Evolutionary conservation across 305 asterid genomes (phyloP).

Genomic region (Solanum chacoense): DNA sequence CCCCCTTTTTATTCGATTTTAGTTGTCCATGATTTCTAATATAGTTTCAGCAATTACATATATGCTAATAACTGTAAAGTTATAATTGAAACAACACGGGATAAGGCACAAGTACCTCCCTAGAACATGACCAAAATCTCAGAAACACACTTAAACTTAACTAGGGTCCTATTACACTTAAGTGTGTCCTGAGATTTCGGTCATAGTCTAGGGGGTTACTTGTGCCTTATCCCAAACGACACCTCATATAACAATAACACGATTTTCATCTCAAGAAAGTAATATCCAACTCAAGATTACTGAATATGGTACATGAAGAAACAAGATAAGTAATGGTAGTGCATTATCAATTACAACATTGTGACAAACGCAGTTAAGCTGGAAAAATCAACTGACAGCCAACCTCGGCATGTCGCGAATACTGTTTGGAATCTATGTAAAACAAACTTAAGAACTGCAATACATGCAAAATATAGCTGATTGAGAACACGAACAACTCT

Average conservation of each 20-base stretch:
- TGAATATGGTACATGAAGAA: not conserved
- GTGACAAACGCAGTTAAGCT: conserved; percentile 53
- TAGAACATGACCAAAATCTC: not conserved
- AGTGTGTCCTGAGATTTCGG: not conserved
- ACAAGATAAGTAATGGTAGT: not conserved
- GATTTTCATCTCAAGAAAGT: not conserved
- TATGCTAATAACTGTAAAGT: not conserved
- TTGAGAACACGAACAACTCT: conserved; percentile 42
- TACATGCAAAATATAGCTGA: conserved; percentile 43
- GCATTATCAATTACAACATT: conserved; percentile 17
- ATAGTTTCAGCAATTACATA: not conserved
- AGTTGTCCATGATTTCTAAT: not conserved
- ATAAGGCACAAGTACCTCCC: not conserved
- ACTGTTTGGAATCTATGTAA: conserved; percentile 18
- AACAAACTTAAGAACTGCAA: conserved; percentile 38
- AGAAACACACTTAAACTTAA: not conserved
- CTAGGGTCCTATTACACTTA: not conserved
- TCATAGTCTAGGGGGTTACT: not conserved
- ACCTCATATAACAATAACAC: not conserved
- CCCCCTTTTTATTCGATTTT: not conserved
- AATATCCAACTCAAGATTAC: not conserved
- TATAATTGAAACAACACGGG: not conserved
- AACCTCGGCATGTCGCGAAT: conserved; percentile 34
- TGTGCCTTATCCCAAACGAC: not conserved
- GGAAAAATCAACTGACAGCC: conserved; percentile 37